phyloP scores from a whole-genome alignment of 176 grass and related monocot genomes.

The Stipa capillata region DNA sequence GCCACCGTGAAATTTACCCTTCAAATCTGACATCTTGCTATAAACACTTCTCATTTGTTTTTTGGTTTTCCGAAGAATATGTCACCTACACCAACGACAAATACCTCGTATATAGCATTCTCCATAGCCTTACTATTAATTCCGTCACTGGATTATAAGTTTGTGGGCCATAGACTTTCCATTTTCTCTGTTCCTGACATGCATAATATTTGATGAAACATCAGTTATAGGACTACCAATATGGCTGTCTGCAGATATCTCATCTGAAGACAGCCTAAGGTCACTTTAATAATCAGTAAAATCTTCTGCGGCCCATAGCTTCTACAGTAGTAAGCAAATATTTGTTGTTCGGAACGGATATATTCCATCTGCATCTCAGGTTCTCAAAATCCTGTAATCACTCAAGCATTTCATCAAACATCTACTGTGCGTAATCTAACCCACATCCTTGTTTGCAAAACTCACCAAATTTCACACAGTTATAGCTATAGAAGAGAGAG shows the following conservation, averaged over 20 bases:
- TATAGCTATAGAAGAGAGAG: no score
- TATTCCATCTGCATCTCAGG: not conserved
- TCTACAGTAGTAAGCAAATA: not conserved
- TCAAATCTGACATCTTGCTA: no score
- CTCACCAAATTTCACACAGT: not conserved
- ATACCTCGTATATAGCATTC: no score
- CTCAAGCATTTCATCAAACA: not conserved
- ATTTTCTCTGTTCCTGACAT: not conserved
- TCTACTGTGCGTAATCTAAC: not conserved
- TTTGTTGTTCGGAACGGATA: no score
- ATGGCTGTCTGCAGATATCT: not conserved
- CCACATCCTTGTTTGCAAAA: not conserved
- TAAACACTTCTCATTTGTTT: no score
- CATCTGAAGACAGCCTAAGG: not conserved
- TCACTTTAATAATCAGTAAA: not conserved
- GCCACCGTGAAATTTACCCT: no score
- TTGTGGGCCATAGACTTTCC: not conserved
- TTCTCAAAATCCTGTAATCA: not conserved
- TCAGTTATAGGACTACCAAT: not conserved
- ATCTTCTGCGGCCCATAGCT: not conserved
- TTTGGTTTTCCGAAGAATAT: no score
- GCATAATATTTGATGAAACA: not conserved
- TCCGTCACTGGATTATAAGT: not conserved
- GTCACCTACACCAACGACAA: no score
- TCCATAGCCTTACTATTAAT: no score